Percentiles rank a stretch among this genome's conserved stretches.
Conservation (phyloP, 2,329 filamentous ascomycete species). For the Pseudogymnoascus sp. region DNA sequence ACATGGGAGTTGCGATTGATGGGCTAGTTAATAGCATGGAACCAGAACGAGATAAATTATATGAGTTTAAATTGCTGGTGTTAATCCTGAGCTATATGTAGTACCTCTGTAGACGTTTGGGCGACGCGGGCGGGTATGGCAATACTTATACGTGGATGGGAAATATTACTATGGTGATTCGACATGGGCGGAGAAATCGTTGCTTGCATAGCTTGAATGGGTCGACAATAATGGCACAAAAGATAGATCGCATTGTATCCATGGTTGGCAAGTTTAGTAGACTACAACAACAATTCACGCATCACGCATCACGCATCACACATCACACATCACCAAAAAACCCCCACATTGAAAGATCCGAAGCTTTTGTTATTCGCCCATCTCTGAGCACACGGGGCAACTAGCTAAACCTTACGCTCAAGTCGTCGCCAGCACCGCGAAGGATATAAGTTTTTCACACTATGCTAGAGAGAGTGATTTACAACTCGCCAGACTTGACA, state of each 20-base stretch:
- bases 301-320: too few species aligned
- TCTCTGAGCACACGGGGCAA: background rate
- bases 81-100: background rate
- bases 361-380: background rate
- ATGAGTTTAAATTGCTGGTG: background rate
- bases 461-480: slow-evolving; percentile 25
- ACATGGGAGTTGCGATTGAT: too few species aligned
- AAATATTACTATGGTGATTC: background rate
- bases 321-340: background rate
- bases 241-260: too few species aligned
- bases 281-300: too few species aligned
- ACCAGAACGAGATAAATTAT: background rate
- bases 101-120: background rate
- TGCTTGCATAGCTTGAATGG: background rate
- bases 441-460: too few species aligned
- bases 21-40: background rate
- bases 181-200: background rate
- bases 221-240: background rate
- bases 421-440: background rate
- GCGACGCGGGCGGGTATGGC: background rate
- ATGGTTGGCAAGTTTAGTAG: too few species aligned
- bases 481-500: slow-evolving; percentile 41
- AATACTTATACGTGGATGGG: background rate
- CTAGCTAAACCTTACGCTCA: background rate
- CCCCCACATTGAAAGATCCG: background rate